Base-by-base conservation (phyloP, 495 filamentous ascomycete genomes). In the Amphirosellinia nigrospora region DNA sequence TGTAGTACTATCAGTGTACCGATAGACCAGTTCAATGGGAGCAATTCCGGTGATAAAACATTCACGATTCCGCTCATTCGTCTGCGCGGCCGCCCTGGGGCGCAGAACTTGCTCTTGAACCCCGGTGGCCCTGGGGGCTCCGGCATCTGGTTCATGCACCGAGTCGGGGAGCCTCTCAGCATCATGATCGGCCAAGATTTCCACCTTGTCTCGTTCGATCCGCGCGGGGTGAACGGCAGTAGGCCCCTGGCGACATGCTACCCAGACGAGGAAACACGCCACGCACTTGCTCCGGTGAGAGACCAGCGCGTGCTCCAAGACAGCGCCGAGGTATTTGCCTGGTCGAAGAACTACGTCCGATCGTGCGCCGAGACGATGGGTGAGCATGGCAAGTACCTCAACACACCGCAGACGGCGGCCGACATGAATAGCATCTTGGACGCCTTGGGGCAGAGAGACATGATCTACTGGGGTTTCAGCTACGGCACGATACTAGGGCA, bases 381-480 rank as follows among this genome's bases (percentile, higher is more conserved):
- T 13, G 81, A 79, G 53, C 64, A 82, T 64, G 79, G 71, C 4
- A 30, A 15, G 36, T 83, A 84, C 61, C 66, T 84, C 62, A 85
- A 86, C 70, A 85, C 83, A 1, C 83, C 83, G 3, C 82, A 84
- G 74, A 82, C 80, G 5, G 83, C 82, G 7, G 82, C 83, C 21
- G 83, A 86, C 68, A 86, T 86, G 81, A 85, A 84, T 68, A 78
- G 72, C 36, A 85, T 86, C 59, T 64, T 86, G 10, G 81, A 84
- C 64, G 81, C 81, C 1, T 26, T 84, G 0, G 80, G 82, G 15
- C 82, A 85, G 61, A 43, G 72, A 13, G 74, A 72, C 13, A 70
- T 91, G 50, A 76, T 85, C 36, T 91, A 88, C 72, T 91, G 89
- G 89, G 89, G 89, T 4, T 85, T 89, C 23, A 89, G 86, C 15